Evolutionary conservation across 1,284 basidiomycete genomes (phyloP).

Genomic region (Singerocomus inundabilis): DNA sequence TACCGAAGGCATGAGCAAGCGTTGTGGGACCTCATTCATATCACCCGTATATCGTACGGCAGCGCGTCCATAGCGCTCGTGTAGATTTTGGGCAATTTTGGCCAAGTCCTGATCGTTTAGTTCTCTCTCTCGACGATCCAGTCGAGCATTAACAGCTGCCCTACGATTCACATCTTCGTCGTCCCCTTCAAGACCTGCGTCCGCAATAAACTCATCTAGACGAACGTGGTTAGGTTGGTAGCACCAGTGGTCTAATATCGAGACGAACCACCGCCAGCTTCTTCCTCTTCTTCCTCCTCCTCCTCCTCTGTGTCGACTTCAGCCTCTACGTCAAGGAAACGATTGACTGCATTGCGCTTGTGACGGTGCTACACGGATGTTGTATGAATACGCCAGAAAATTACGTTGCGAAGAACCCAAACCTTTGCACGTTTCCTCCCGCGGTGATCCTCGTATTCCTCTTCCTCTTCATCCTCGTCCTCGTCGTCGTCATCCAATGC

Average conservation of each 20-base stretch:
- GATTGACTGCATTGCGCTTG: conserved; percentile 62
- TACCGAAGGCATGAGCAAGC: conserved; percentile 91
- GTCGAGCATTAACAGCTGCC: conserved; percentile 70
- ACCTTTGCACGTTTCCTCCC: conserved; percentile 61
- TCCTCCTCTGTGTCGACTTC: conserved; percentile 94
- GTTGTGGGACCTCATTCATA: conserved; percentile 92
- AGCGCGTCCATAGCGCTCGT: conserved; percentile 74
- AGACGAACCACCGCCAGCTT: conserved; percentile 66
- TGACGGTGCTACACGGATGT: conserved; percentile 52
- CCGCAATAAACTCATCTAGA: conserved; percentile 81
- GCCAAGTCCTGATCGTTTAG: conserved; percentile 84
- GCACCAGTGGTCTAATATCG: neutral
- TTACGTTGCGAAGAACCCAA: conserved; percentile 6
- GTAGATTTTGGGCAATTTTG: conserved; percentile 83
- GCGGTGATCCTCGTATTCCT: conserved; percentile 42
- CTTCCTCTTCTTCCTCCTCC: conserved; percentile 91
- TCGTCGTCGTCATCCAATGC: conserved; percentile 54
- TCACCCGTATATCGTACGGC: conserved; percentile 81
- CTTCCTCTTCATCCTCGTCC: conserved; percentile 51
- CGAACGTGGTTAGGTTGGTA: conserved; percentile 11
- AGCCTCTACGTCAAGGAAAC: conserved; percentile 94
- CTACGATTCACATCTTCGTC: conserved; percentile 66
- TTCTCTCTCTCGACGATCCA: conserved; percentile 76
- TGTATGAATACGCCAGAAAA: conserved; percentile 6
- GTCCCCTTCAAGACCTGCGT: conserved; percentile 64